Conservation (phyloP, 768 basidiomycete genomes). For the Pleurotus citrinopileatus region DNA sequence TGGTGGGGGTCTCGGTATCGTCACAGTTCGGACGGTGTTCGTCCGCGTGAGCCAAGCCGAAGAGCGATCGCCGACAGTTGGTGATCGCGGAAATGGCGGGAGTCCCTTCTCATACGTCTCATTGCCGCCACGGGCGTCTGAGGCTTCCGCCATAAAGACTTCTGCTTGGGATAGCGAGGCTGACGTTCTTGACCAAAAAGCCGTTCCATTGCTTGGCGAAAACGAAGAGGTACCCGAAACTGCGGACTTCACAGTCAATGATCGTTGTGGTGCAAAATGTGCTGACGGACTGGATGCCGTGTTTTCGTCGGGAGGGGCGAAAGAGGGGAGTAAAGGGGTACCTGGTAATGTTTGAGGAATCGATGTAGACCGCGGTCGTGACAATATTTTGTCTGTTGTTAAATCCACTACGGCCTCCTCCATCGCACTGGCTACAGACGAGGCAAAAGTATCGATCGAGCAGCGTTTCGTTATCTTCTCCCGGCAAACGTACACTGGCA, state of each 20-base stretch:
- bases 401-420: neutral
- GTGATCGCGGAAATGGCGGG: neutral
- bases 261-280: neutral
- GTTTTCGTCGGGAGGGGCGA: constrained; percentile 2
- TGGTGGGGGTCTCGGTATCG: neutral
- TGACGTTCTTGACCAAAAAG: neutral
- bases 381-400: neutral
- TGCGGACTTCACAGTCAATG: neutral
- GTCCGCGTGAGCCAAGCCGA: neutral
- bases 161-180: constrained; percentile 1
- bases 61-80: neutral
- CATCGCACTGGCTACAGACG: neutral
- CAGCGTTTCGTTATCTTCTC: neutral
- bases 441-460: constrained; percentile 5
- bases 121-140: neutral
- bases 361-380: neutral
- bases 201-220: neutral
- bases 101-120: neutral
- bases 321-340: constrained; percentile 2
- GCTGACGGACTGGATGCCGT: neutral
- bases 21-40: neutral
- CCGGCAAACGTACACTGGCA: neutral
- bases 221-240: neutral
- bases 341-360: neutral
- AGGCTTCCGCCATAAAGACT: neutral